Evolutionary conservation across 768 basidiomycete genomes (phyloP).

Genomic region (Boletellus emodensis): DNA sequence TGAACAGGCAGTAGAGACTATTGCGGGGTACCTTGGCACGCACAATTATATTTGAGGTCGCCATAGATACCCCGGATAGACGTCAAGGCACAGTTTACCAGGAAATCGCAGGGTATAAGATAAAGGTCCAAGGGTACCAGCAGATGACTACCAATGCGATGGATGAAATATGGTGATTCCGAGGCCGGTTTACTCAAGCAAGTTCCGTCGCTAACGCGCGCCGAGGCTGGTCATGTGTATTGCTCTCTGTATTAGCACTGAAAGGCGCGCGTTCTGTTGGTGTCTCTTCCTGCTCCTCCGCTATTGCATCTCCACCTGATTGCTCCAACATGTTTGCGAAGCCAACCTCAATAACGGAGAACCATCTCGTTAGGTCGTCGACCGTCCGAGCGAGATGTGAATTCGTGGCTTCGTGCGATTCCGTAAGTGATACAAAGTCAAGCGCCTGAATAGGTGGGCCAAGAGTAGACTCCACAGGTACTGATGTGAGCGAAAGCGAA

Average conservation of each 20-base stretch:
- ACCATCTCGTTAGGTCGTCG: slow-evolving; percentile 72
- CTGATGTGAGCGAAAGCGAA: slow-evolving; percentile 33
- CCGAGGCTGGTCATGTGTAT: slow-evolving; percentile 7
- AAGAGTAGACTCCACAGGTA: slow-evolving; percentile 26
- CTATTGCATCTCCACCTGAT: slow-evolving; percentile 48
- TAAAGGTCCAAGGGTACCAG: slow-evolving; percentile 10
- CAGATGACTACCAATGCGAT: slow-evolving; percentile 17
- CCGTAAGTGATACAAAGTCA: slow-evolving; percentile 58
- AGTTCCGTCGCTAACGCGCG: slow-evolving; percentile 16
- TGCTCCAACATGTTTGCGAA: slow-evolving; percentile 63
- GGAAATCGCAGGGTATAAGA: slow-evolving; percentile 12
- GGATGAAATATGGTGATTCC: slow-evolving; percentile 3
- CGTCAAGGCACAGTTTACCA: slow-evolving; percentile 6
- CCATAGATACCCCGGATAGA: slow-evolving; percentile 18
- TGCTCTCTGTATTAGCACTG: slow-evolving; percentile 4
- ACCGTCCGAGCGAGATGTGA: slow-evolving; percentile 69
- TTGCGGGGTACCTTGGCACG: slow-evolving; percentile 72
- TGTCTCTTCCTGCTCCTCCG: slow-evolving; percentile 58
- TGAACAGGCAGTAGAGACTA: slow-evolving; percentile 68
- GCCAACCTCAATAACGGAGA: slow-evolving; percentile 69
- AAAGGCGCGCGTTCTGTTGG: slow-evolving; percentile 21
- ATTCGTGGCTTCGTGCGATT: slow-evolving; percentile 56
- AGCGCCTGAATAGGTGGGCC: slow-evolving; percentile 58
- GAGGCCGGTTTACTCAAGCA: slow-evolving; percentile 9
- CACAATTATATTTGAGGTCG: slow-evolving; percentile 52